These are phyloP conservation scores for Diatrype stigma DNA, from an alignment of 2,329 filamentous ascomycete species.

Conservation along the genomic window DNA sequence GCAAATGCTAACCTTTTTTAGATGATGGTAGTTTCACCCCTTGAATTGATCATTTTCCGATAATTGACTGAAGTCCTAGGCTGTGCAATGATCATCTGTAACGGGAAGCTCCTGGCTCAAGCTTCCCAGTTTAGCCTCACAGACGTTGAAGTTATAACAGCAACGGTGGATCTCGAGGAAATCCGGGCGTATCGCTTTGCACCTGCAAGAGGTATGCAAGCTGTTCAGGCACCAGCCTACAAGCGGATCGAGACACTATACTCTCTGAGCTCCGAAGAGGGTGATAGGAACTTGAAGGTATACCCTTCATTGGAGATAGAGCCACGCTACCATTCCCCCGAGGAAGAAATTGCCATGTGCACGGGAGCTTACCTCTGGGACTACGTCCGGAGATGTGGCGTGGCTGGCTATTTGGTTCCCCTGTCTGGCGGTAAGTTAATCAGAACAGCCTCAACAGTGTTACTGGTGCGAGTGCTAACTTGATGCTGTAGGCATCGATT, in stretches of 20 bases:
- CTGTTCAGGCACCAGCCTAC: slow-evolving; percentile 44
- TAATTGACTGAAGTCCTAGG: slow-evolving; percentile 29
- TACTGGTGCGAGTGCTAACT: neutral
- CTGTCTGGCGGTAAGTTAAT: slow-evolving; percentile 40
- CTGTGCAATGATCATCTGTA: slow-evolving; percentile 57
- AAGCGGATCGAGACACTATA: slow-evolving; percentile 36
- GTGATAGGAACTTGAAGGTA: slow-evolving; percentile 37
- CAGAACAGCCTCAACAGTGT: neutral
- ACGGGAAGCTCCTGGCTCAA: slow-evolving; percentile 61
- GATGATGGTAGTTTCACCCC: slow-evolving; percentile 23
- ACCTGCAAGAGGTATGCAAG: slow-evolving; percentile 55
- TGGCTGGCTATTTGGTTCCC: slow-evolving; percentile 53
- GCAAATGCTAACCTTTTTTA: neutral
- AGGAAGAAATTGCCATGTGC: slow-evolving; percentile 64
- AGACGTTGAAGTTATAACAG: slow-evolving; percentile 62
- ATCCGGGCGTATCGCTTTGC: slow-evolving; percentile 59
- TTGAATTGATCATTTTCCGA: neutral
- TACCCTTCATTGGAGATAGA: slow-evolving; percentile 39
- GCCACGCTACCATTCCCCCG: slow-evolving; percentile 54
- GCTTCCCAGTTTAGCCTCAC: slow-evolving; percentile 62
- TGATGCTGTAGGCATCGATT: slow-evolving; percentile 35
- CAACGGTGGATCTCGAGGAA: slow-evolving; percentile 67
- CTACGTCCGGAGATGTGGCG: slow-evolving; percentile 47
- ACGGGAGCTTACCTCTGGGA: slow-evolving; percentile 66
- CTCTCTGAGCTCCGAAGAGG: slow-evolving; percentile 28